Evolutionary conservation across 768 basidiomycete species (phyloP).

Genomic region (Suillus lakei): DNA sequence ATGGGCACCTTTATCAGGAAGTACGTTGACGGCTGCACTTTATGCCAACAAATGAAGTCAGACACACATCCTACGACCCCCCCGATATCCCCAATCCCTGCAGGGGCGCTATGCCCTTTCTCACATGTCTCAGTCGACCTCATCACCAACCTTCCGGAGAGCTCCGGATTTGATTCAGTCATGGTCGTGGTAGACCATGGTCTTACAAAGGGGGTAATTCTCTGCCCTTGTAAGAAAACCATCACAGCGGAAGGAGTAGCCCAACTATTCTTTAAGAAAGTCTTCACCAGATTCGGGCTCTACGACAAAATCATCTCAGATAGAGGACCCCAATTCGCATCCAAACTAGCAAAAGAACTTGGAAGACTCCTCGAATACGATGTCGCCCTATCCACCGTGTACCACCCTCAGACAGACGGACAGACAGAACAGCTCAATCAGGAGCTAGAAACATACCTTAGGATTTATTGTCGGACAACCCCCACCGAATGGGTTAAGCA

Average conservation of each 20-base stretch:
- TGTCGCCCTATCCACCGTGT: slow-evolving; percentile 39
- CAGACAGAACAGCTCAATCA: slow-evolving; percentile 31
- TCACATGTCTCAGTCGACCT: background rate
- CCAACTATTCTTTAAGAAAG: slow-evolving; percentile 14
- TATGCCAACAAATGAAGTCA: background rate
- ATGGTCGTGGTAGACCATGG: slow-evolving; percentile 27
- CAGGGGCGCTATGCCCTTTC: background rate
- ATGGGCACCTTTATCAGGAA: background rate
- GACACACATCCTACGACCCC: background rate
- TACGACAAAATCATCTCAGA: slow-evolving; percentile 8
- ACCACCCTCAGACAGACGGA: slow-evolving; percentile 49
- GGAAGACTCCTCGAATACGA: slow-evolving; percentile 21
- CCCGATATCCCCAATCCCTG: background rate
- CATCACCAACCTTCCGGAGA: too few species aligned
- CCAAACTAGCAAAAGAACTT: slow-evolving; percentile 24
- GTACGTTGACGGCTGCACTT: background rate
- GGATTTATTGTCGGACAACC: background rate
- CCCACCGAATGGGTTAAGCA: slow-evolving; percentile 11
- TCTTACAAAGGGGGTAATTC: slow-evolving; percentile 33
- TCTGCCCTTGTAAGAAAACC: slow-evolving; percentile 24
- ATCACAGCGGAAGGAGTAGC: slow-evolving; percentile 17
- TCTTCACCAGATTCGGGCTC: background rate
- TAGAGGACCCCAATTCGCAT: slow-evolving; percentile 25
- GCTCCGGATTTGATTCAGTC: slow-evolving; percentile 21
- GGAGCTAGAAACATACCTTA: background rate